These are phyloP conservation scores for Aspergillus pseudoglaucus DNA, from an alignment of 2,329 filamentous ascomycete genomes.

Conservation along the genomic window DNA sequence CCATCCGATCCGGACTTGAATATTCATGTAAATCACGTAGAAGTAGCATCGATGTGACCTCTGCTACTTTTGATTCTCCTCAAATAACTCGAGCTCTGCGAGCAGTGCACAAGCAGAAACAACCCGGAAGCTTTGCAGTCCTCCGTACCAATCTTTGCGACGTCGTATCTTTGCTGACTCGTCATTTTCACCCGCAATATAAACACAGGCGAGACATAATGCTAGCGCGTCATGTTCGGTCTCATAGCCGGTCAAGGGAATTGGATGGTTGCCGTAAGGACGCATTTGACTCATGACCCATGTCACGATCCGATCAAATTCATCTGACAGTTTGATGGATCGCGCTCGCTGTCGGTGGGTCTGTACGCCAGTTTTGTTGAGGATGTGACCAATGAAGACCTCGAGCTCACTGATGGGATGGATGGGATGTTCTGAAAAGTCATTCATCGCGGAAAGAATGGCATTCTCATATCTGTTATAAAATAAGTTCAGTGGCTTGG, in stretches of 20 bases:
- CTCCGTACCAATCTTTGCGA: too few species aligned
- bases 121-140: too few species aligned
- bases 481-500: too few species aligned
- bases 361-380: constrained; percentile 43
- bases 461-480: constrained; percentile 46
- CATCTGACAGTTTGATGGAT: constrained; percentile 39
- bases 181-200: constrained; percentile 5
- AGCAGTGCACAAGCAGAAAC: too few species aligned
- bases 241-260: constrained; percentile 2
- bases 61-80: too few species aligned
- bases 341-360: constrained; percentile 35
- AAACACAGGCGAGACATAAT: constrained; percentile 12
- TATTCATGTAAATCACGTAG: too few species aligned
- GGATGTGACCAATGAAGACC: constrained; percentile 53
- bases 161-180: too few species aligned
- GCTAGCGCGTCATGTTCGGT: constrained; percentile 6
- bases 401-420: constrained; percentile 46
- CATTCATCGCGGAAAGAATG: constrained; percentile 44
- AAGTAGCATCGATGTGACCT: too few species aligned
- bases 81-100: too few species aligned
- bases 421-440: constrained; percentile 36
- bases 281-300: constrained; percentile 12
- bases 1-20: too few species aligned
- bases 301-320: constrained; percentile 26
- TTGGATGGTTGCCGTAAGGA: not conserved